phyloP scores from a whole-genome alignment of 768 basidiomycete genomes.

The Lyophyllum shimeji region DNA sequence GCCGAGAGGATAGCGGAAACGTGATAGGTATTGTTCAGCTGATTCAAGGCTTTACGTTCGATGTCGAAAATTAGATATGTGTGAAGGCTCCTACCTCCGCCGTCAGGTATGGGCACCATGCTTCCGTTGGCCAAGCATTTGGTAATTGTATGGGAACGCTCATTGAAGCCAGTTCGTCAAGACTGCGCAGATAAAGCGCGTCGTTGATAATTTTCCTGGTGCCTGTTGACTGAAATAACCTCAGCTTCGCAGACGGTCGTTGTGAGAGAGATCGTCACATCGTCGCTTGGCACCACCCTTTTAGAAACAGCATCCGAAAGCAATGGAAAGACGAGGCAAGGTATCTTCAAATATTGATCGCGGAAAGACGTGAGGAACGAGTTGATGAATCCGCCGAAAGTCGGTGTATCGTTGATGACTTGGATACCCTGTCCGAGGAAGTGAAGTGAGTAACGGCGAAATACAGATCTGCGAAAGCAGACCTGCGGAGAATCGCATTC shows the following conservation, averaged over 20 bases:
- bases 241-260: constrained; percentile 9
- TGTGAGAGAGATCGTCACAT: constrained; percentile 38
- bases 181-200: constrained; percentile 52
- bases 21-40: constrained; percentile 42
- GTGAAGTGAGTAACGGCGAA: background rate
- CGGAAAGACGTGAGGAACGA: constrained; percentile 59
- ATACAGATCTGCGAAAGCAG: background rate
- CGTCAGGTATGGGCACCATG: constrained; percentile 24
- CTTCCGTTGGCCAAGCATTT: constrained; percentile 36
- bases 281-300: constrained; percentile 31
- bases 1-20: constrained; percentile 59
- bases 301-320: constrained; percentile 45
- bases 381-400: constrained; percentile 65
- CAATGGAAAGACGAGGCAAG: constrained; percentile 55
- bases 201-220: constrained; percentile 58
- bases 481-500: constrained; percentile 79
- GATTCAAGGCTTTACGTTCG: background rate
- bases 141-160: constrained; percentile 51
- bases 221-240: constrained; percentile 28
- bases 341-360: constrained; percentile 68
- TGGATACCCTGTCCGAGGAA: constrained; percentile 58
- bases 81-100: constrained; percentile 23
- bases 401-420: constrained; percentile 57
- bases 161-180: constrained; percentile 49
- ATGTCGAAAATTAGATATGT: background rate